Conservation (phyloP, 768 basidiomycete species). For the Pholiota microspora region DNA sequence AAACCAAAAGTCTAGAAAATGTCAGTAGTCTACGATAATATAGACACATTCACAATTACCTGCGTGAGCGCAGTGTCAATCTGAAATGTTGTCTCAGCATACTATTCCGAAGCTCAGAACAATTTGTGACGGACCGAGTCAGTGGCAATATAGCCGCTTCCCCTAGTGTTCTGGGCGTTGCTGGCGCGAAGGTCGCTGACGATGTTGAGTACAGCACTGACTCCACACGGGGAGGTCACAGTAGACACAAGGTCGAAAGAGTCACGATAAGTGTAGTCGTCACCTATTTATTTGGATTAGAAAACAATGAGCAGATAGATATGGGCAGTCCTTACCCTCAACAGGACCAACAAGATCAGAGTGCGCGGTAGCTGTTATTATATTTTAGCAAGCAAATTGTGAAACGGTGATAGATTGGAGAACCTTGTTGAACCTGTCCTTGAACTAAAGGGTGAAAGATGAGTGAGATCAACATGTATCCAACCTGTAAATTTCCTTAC, state of each 20-base stretch:
- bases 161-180: slow-evolving; percentile 21
- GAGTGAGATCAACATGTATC: no score
- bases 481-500: no score
- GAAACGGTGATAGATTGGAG: not conserved
- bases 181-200: slow-evolving; percentile 21
- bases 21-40: no score
- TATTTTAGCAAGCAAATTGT: not conserved
- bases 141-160: slow-evolving; percentile 22
- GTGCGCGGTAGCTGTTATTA: slow-evolving; percentile 18
- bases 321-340: slow-evolving; percentile 5
- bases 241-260: slow-evolving; percentile 24
- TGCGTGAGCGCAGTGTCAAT: slow-evolving; percentile 14
- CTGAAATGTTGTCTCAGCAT: not conserved
- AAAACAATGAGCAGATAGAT: not conserved
- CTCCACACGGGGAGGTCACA: slow-evolving; percentile 22
- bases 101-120: not conserved
- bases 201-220: slow-evolving; percentile 21
- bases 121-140: slow-evolving; percentile 17
- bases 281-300: slow-evolving; percentile 10
- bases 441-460: slow-evolving; percentile 17
- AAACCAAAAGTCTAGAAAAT: slow-evolving; percentile 19
- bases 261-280: slow-evolving; percentile 24
- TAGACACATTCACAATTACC: not conserved
- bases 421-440: slow-evolving; percentile 23
- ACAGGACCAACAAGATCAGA: slow-evolving; percentile 21